Conservation (phyloP, 768 basidiomycete genomes). For the Albatrellus ellisii region DNA sequence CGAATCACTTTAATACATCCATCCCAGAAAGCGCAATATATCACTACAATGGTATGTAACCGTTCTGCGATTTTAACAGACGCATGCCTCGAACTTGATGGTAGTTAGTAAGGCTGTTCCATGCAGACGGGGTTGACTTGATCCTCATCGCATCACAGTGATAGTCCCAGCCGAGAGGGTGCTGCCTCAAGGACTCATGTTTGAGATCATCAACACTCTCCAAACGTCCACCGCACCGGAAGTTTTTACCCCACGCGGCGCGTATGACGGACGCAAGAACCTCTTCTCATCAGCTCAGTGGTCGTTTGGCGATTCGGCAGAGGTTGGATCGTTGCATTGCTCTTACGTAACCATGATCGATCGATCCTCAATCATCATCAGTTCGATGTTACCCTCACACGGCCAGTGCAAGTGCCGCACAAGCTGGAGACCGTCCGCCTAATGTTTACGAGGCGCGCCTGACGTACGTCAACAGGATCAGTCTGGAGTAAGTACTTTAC, state of each 20-base stretch:
- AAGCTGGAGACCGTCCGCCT: slow-evolving; percentile 19
- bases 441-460: slow-evolving; percentile 57
- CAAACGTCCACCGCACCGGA: slow-evolving; percentile 44
- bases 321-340: slow-evolving; percentile 24
- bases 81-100: no score
- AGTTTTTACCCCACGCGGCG: slow-evolving; percentile 63
- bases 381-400: slow-evolving; percentile 50
- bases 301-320: slow-evolving; percentile 40
- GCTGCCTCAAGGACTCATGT: slow-evolving; percentile 51
- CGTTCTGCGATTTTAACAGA: not conserved
- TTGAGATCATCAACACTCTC: slow-evolving; percentile 53
- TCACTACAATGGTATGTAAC: slow-evolving; percentile 61
- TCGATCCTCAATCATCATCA: slow-evolving; percentile 18
- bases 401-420: slow-evolving; percentile 14
- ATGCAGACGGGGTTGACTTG: not conserved
- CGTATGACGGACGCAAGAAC: slow-evolving; percentile 75
- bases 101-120: slow-evolving; percentile 30
- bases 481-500: slow-evolving; percentile 55
- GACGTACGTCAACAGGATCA: slow-evolving; percentile 60
- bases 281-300: slow-evolving; percentile 49
- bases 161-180: slow-evolving; percentile 59
- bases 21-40: slow-evolving; percentile 53
- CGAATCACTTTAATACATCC: slow-evolving; percentile 53
- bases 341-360: not conserved
- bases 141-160: slow-evolving; percentile 23